phyloP scores from a whole-genome alignment of 768 basidiomycete genomes.

The Calvatia gigantea region DNA sequence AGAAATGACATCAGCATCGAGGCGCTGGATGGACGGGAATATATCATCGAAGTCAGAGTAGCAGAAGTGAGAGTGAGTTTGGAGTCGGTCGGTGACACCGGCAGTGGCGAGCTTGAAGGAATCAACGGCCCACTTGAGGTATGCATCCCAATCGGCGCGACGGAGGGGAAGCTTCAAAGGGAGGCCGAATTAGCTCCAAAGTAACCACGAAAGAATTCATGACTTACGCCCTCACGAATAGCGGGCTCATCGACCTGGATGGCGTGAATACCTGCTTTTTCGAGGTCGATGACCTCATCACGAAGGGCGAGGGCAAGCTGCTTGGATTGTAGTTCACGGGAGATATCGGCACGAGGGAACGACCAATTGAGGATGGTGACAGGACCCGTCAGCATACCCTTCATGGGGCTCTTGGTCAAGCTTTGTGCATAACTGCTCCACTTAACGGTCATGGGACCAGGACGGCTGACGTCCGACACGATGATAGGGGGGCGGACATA shows the following conservation, averaged over 20 bases:
- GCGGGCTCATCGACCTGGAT: conserved; percentile 99
- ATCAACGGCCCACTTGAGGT: conserved; percentile 98
- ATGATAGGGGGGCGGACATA: conserved; percentile 99
- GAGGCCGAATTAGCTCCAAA: conserved; percentile 14
- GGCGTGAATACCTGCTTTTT: conserved; percentile 93
- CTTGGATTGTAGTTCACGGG: conserved; percentile 95
- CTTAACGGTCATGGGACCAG: conserved; percentile 89
- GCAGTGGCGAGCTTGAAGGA: conserved; percentile 98
- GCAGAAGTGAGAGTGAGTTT: conserved; percentile 99
- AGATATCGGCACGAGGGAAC: conserved; percentile 98
- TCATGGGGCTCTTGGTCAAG: conserved; percentile 91
- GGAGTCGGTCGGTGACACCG: conserved; percentile 89
- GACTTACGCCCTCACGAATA: conserved; percentile 93
- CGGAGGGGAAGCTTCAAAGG: conserved; percentile 95
- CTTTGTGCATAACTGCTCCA: conserved; percentile 98
- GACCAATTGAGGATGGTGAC: conserved; percentile 99
- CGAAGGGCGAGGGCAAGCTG: conserved; percentile 97
- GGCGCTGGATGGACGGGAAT: conserved; percentile 94
- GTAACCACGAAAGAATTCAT: not conserved
- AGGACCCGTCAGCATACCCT: conserved; percentile 98
- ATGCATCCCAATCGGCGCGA: conserved; percentile 92
- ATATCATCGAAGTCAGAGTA: conserved; percentile 99
- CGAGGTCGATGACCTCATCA: conserved; percentile 96
- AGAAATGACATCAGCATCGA: conserved; percentile 98
- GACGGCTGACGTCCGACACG: conserved; percentile 95